phyloP scores from a whole-genome alignment of 1,284 basidiomycete species.

The Apiotrichum brassicae region DNA sequence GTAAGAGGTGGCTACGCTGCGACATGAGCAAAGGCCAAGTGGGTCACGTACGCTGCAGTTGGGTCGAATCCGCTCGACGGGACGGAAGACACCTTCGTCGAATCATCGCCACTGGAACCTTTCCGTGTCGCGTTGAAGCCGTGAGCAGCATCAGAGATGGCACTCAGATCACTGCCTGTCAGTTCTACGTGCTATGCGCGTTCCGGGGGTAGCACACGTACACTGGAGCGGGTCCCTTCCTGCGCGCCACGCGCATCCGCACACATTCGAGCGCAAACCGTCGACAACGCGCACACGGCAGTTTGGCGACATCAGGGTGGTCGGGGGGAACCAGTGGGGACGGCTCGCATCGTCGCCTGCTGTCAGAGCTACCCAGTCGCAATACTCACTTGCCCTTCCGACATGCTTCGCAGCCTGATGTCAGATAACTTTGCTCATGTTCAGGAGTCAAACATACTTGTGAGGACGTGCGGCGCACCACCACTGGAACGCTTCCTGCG shows the following conservation, averaged over 20 bases:
- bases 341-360: conserved; percentile 40
- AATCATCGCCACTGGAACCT: background rate
- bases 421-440: too few species aligned
- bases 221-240: conserved; percentile 40
- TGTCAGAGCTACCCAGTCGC: conserved; percentile 14
- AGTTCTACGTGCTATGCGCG: too few species aligned
- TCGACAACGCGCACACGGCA: conserved; percentile 39
- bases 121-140: conserved; percentile 20
- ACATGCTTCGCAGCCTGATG: conserved; percentile 30
- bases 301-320: conserved; percentile 37
- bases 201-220: too few species aligned
- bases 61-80: background rate
- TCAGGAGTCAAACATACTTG: background rate
- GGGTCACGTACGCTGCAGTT: background rate
- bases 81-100: background rate
- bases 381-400: conserved; percentile 31
- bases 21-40: background rate
- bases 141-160: conserved; percentile 32
- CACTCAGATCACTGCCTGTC: conserved; percentile 18
- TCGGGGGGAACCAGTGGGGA: conserved; percentile 37
- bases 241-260: conserved; percentile 26
- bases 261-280: conserved; percentile 39
- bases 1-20: background rate
- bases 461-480: background rate
- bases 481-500: too few species aligned